Evolutionary conservation across 2,329 filamentous ascomycete species (phyloP), one percentile per base, ranked within the genome.

Genomic region (Bipolaris oryzae): DNA sequence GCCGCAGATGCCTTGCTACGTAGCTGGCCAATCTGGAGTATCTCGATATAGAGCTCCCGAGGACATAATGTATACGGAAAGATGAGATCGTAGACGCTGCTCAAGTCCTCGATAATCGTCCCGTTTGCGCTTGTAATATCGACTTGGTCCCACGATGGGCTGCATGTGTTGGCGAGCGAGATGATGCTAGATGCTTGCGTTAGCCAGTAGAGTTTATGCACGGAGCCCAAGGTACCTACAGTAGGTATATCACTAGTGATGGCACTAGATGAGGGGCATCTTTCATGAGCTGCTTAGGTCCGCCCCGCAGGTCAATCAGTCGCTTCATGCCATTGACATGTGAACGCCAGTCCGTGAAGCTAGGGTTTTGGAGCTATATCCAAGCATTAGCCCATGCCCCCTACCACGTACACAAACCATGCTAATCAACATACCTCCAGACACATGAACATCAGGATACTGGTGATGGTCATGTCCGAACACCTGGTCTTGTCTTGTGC

Each of bases 61-160:
- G 72, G 71, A 43, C 68, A 70, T 2, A 74, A 55, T 2, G 55
- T 60, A 31, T 72, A 67, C 1, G 72, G 70, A 35, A 74, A 74
- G 7, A 74, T 56, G 18, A 67, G 54, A 7, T 52, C 57, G 51
- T 73, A 73, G 3, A 69, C n/a, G 7, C 58, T 58, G 9, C 43
- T 52, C 0, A 70, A 56, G 25, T 71, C 58, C 15, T 55, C 41
- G 7, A 64, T 44, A n/a, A 66, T 58, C 10, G 62, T 34, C 1
- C 61, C 42, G 0, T 59, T 38, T 7, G 49, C 55, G 7, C 53
- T 51, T n/a, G 53, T 64, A 6, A 72, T 52, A 10, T 58, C 51
- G 34, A 74, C 60, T 50, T 72, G 70, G n/a, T 71, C 58, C 43
- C 53, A 41, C 2, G 68, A 58, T 4, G 68, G 71, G 20, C 64